These are phyloP conservation scores for Boeremia lycopersici DNA, from an alignment of 2,329 filamentous ascomycete species.

Conservation along the genomic window DNA sequence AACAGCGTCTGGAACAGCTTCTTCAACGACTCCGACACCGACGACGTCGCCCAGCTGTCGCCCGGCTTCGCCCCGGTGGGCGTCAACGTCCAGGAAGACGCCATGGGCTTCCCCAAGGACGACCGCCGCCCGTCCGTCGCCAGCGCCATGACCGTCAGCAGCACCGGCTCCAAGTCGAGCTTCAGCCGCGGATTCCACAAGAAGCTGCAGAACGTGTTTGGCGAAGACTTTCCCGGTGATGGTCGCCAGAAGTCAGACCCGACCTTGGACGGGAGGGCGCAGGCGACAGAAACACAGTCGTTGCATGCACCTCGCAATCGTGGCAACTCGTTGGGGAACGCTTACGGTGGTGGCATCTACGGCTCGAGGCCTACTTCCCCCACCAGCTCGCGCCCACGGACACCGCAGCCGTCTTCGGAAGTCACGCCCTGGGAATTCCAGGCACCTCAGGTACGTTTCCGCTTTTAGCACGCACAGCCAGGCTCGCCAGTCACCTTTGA, in stretches of 20 bases:
- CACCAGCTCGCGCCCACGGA: constrained; percentile 75
- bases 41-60: constrained; percentile 72
- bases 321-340: constrained; percentile 80
- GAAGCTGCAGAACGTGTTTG: constrained; percentile 90
- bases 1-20: constrained; percentile 62
- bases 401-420: constrained; percentile 86
- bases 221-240: constrained; percentile 79
- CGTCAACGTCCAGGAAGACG: constrained; percentile 56
- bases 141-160: constrained; percentile 85
- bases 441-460: constrained; percentile 70
- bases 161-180: constrained; percentile 77
- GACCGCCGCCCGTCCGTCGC: constrained; percentile 85
- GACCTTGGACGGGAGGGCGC: constrained; percentile 57
- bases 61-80: constrained; percentile 65
- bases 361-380: constrained; percentile 70
- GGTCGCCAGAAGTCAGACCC: constrained; percentile 72
- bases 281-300: constrained; percentile 62
- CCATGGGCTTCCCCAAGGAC: constrained; percentile 60
- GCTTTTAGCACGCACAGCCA: neutral
- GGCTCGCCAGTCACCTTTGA: neutral
- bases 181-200: constrained; percentile 72
- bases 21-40: constrained; percentile 76
- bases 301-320: constrained; percentile 73
- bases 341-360: constrained; percentile 55
- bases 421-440: constrained; percentile 98